A percentile compares a stretch with the other conserved stretches of the same genome.
These are phyloP conservation scores for Yamadazyma pseudoaaseri DNA, from an alignment of 1,139 yeast genomes.

Conservation along the genomic window DNA sequence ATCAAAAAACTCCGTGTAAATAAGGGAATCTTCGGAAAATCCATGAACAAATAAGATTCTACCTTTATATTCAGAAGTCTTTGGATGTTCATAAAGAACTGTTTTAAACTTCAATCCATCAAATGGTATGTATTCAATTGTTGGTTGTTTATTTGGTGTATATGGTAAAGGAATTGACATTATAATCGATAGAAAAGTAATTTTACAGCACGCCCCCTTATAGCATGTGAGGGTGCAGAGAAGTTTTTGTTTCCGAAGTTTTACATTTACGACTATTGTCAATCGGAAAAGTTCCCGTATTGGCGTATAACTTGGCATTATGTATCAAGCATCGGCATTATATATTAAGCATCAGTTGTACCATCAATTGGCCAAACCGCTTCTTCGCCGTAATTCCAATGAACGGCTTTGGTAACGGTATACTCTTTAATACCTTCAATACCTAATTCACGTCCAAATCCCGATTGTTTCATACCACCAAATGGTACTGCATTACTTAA, in stretches of 20 bases:
- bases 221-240: no score
- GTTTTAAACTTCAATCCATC: conserved; percentile 42
- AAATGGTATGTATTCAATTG: conserved; percentile 26
- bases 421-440: conserved; percentile 74
- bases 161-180: conserved; percentile 28
- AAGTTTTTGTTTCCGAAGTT: not conserved
- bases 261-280: not conserved
- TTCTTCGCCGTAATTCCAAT: conserved; percentile 54
- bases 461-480: conserved; percentile 76
- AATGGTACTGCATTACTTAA: conserved; percentile 76
- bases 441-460: conserved; percentile 87
- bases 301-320: no score
- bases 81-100: conserved; percentile 40
- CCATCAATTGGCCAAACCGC: conserved; percentile 16
- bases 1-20: conserved; percentile 62
- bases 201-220: not conserved
- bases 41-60: conserved; percentile 75
- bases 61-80: conserved; percentile 43
- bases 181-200: not conserved
- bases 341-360: no score
- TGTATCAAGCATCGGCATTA: no score
- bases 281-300: no score
- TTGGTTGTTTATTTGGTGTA: conserved; percentile 32
- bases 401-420: conserved; percentile 78
- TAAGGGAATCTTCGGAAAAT: conserved; percentile 62